Evolutionary conservation across 176 grass and related monocot species (phyloP).

Genomic region (Cocos nucifera): DNA sequence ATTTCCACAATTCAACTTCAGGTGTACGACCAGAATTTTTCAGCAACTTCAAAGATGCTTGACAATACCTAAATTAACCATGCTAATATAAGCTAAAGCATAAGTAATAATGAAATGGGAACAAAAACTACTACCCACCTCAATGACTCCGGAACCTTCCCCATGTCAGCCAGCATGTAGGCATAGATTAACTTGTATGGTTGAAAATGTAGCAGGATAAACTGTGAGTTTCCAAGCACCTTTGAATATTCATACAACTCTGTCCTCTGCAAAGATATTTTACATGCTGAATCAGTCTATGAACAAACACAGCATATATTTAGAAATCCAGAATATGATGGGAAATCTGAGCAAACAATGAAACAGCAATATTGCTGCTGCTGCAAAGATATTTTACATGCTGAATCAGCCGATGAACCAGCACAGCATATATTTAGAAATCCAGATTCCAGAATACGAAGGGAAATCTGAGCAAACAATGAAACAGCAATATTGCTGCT

Average conservation of each 20-base stretch:
- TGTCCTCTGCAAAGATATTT: slow-evolving; percentile 51
- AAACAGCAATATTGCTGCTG: too few relatives aligned
- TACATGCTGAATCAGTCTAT: background rate
- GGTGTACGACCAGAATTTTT: slow-evolving; percentile 74
- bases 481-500: too few relatives aligned
- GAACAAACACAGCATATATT: too few relatives aligned
- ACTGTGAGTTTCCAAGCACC: slow-evolving; percentile 96
- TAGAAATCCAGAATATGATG: too few relatives aligned
- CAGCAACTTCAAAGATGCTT: slow-evolving; percentile 79
- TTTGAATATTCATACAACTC: slow-evolving; percentile 96
- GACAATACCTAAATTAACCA: slow-evolving; percentile 65
- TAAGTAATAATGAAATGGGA: slow-evolving; percentile 9
- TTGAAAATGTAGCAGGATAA: slow-evolving; percentile 76
- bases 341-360: too few relatives aligned
- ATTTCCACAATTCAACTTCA: slow-evolving; percentile 87
- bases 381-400: too few relatives aligned
- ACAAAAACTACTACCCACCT: slow-evolving; percentile 38
- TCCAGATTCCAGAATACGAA: too few relatives aligned
- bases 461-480: too few relatives aligned
- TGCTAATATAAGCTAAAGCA: slow-evolving; percentile 5
- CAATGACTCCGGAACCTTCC: slow-evolving; percentile 78
- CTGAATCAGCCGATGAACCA: too few relatives aligned
- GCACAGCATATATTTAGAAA: too few relatives aligned
- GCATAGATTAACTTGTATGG: slow-evolving; percentile 98
- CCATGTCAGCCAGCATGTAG: slow-evolving; percentile 90